phyloP scores from a whole-genome alignment of 495 filamentous ascomycete species.

The Paragyromitra xinjiangensis region DNA sequence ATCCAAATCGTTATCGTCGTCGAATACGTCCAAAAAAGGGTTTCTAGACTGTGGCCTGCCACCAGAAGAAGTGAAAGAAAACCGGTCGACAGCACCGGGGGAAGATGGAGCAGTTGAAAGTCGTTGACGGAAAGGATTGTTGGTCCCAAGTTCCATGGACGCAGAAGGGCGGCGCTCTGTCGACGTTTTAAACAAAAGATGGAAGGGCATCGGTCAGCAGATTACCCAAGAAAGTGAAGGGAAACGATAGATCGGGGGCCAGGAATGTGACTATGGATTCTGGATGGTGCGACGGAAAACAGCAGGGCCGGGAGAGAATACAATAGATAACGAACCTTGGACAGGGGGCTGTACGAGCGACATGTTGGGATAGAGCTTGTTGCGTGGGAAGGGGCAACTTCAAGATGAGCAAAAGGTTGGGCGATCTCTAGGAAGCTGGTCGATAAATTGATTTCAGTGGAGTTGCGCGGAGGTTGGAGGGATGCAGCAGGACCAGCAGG shows the following conservation, averaged over 20 bases:
- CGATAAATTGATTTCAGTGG: conserved; percentile 41
- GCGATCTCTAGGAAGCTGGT: conserved; percentile 37
- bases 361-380: conserved; percentile 47
- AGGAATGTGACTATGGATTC: conserved; percentile 28
- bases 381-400: conserved; percentile 24
- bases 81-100: conserved; percentile 65
- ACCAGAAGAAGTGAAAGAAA: conserved; percentile 63
- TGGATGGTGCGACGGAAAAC: conserved; percentile 39
- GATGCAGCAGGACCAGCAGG: conserved; percentile 26
- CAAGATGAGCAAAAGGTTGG: conserved; percentile 31
- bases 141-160: conserved; percentile 76
- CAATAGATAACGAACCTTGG: conserved; percentile 55
- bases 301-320: conserved; percentile 40
- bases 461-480: conserved; percentile 44
- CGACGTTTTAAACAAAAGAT: conserved; percentile 52
- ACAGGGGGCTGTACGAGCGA: conserved; percentile 58
- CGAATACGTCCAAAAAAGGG: conserved; percentile 83
- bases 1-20: conserved; percentile 65
- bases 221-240: conserved; percentile 25
- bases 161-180: conserved; percentile 58
- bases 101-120: conserved; percentile 66
- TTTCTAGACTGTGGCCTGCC: conserved; percentile 84
- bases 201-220: conserved; percentile 47
- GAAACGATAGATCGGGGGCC: conserved; percentile 22
- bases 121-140: conserved; percentile 98